Evolutionary conservation across 2,329 filamentous ascomycete genomes (phyloP).

Genomic region (Pestalotiopsis sp.): DNA sequence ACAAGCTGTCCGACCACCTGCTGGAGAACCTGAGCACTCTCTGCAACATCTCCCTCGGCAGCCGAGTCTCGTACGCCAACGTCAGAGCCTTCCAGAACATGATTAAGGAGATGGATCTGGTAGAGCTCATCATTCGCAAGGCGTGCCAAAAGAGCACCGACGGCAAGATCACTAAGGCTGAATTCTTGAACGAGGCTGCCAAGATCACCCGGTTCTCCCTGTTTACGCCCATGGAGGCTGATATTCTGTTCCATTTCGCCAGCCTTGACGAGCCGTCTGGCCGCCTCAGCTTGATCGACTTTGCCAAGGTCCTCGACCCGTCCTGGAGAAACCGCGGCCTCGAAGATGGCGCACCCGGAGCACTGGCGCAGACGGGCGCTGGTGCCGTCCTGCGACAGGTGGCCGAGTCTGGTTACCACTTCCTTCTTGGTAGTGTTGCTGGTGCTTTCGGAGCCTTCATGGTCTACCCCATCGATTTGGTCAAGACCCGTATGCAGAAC

Average conservation of each 20-base stretch:
- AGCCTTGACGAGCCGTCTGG: conserved; percentile 89
- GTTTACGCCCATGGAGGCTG: conserved; percentile 98
- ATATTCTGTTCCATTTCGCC: conserved; percentile 98
- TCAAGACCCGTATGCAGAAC: conserved; percentile 99
- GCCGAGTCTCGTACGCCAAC: conserved; percentile 96
- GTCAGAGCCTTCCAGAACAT: conserved; percentile 98
- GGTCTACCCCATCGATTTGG: conserved; percentile 98
- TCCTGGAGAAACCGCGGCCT: conserved; percentile 77
- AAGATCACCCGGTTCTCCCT: conserved; percentile 90
- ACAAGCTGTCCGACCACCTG: conserved; percentile 97
- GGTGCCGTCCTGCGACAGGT: conserved; percentile 64
- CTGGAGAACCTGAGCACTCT: conserved; percentile 88
- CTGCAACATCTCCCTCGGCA: conserved; percentile 90
- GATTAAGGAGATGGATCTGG: conserved; percentile 95
- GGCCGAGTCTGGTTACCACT: conserved; percentile 85
- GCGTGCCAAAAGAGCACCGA: conserved; percentile 83
- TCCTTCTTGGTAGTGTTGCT: conserved; percentile 83
- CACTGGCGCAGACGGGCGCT: conserved; percentile 56
- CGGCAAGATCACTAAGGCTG: conserved; percentile 89
- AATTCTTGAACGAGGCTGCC: conserved; percentile 93
- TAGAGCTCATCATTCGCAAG: conserved; percentile 89
- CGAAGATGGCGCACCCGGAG: conserved; percentile 42
- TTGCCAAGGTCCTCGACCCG: conserved; percentile 92
- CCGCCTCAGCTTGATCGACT: conserved; percentile 79
- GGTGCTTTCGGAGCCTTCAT: conserved; percentile 98